These are phyloP conservation scores for Inonotus obliquus DNA, from an alignment of 1,284 basidiomycete species.

Conservation along the genomic window DNA sequence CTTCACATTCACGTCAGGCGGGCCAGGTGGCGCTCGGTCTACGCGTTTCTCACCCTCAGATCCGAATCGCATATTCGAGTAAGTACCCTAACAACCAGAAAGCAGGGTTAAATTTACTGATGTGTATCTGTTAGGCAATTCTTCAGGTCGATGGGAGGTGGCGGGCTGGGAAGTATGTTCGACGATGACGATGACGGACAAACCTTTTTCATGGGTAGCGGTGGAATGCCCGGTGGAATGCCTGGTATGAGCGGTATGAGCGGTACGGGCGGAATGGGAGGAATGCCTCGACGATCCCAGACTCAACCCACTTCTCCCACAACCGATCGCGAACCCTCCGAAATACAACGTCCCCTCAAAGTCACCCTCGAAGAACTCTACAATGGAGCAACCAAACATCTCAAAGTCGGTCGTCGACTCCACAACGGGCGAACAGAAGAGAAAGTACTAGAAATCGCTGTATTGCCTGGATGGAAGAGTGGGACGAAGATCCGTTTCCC, in stretches of 20 bases:
- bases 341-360: slow-evolving; percentile 82
- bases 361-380: slow-evolving; percentile 91
- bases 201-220: slow-evolving; percentile 32
- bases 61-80: slow-evolving; percentile 91
- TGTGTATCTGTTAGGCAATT: slow-evolving; percentile 49
- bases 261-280: slow-evolving; percentile 16
- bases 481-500: slow-evolving; percentile 93
- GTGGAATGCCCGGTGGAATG: slow-evolving; percentile 53
- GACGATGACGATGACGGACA: slow-evolving; percentile 46
- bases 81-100: slow-evolving; percentile 33
- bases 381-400: slow-evolving; percentile 81
- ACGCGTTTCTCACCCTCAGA: slow-evolving; percentile 73
- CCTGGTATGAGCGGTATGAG: slow-evolving; percentile 21
- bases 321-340: slow-evolving; percentile 37
- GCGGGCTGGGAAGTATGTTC: slow-evolving; percentile 34
- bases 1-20: slow-evolving; percentile 56
- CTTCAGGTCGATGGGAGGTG: slow-evolving; percentile 44
- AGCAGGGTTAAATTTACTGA: neutral
- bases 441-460: slow-evolving; percentile 86
- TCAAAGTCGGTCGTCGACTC: slow-evolving; percentile 81
- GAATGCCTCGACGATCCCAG: slow-evolving; percentile 12
- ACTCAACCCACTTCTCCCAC: slow-evolving; percentile 25
- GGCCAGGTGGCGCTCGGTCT: slow-evolving; percentile 40
- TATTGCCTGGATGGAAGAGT: slow-evolving; percentile 83
- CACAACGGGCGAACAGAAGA: slow-evolving; percentile 77